Percentiles rank a stretch among this genome's conserved stretches.
phyloP scores from a whole-genome alignment of 2,329 filamentous ascomycete species.

The Clonostachys sp. region DNA sequence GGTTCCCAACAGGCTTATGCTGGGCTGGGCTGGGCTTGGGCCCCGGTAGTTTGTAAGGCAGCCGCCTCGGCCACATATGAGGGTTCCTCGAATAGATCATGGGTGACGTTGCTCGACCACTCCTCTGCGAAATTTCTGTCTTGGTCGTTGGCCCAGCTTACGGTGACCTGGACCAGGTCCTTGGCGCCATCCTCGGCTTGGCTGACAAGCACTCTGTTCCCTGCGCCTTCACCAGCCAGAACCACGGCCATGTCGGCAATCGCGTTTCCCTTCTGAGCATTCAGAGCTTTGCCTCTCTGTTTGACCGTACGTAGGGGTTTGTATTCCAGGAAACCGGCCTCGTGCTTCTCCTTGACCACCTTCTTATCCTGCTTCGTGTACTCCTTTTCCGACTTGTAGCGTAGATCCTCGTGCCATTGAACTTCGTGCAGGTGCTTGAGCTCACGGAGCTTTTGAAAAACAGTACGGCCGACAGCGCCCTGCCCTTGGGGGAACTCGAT shows the following conservation, averaged over 20 bases:
- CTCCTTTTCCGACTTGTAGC: slow-evolving; percentile 28
- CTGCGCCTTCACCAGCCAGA: slow-evolving; percentile 44
- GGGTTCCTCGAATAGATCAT: slow-evolving; percentile 30
- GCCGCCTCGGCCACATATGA: slow-evolving; percentile 8
- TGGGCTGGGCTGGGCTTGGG: neutral
- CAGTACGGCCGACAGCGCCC: slow-evolving; percentile 50
- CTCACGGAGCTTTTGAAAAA: slow-evolving; percentile 62
- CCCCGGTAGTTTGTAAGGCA: no score
- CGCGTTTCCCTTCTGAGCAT: slow-evolving; percentile 56
- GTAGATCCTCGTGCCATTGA: slow-evolving; percentile 48
- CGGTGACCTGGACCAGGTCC: slow-evolving; percentile 31
- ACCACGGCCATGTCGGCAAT: slow-evolving; percentile 61
- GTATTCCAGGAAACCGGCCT: slow-evolving; percentile 19
- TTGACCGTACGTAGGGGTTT: slow-evolving; percentile 20
- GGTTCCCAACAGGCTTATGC: neutral
- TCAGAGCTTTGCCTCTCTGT: slow-evolving; percentile 47
- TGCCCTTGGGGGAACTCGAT: slow-evolving; percentile 51
- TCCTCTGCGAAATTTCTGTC: slow-evolving; percentile 39
- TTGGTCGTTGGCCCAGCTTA: slow-evolving; percentile 46
- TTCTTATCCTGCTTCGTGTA: slow-evolving; percentile 24
- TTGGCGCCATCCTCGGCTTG: slow-evolving; percentile 10
- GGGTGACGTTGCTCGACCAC: slow-evolving; percentile 51
- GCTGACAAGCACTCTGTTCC: slow-evolving; percentile 38
- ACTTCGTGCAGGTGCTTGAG: slow-evolving; percentile 59
- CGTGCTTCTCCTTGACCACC: slow-evolving; percentile 19